phyloP scores from a whole-genome alignment of 306 rosid genomes.

The Dryas drummondii region DNA sequence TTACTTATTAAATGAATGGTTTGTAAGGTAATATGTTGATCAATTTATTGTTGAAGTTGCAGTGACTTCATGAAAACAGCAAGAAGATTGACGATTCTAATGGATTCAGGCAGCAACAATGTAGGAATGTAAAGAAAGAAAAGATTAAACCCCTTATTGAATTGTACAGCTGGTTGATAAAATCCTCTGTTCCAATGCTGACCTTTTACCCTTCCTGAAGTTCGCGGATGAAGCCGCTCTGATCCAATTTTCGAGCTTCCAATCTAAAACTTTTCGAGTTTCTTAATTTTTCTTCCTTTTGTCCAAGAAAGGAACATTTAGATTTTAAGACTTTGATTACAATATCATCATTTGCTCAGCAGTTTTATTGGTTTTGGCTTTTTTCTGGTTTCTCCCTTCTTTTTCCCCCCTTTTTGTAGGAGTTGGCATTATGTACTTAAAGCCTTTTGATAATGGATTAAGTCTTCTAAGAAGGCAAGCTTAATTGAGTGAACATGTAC shows the following conservation, averaged over 20 bases:
- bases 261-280: slow-evolving; percentile 11
- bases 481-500: slow-evolving; percentile 8
- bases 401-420: not conserved
- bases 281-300: slow-evolving; percentile 24
- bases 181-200: slow-evolving; percentile 37
- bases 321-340: slow-evolving; percentile 30
- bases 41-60: slow-evolving; percentile 35
- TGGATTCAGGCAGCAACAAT: slow-evolving; percentile 72
- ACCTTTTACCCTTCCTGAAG: slow-evolving; percentile 25
- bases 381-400: slow-evolving; percentile 15
- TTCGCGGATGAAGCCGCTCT: slow-evolving; percentile 27
- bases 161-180: slow-evolving; percentile 58
- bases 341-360: slow-evolving; percentile 10
- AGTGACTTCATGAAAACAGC: slow-evolving; percentile 74
- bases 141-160: slow-evolving; percentile 29
- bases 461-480: slow-evolving; percentile 20
- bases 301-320: slow-evolving; percentile 18
- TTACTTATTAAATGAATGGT: not conserved
- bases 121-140: slow-evolving; percentile 50
- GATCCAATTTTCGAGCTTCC: slow-evolving; percentile 34
- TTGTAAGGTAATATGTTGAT: slow-evolving; percentile 28
- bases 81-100: slow-evolving; percentile 75
- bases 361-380: slow-evolving; percentile 30
- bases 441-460: not conserved
- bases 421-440: slow-evolving; percentile 1